These are phyloP conservation scores for Tuber calosporum DNA, from an alignment of 495 filamentous ascomycete genomes.

Conservation along the genomic window DNA sequence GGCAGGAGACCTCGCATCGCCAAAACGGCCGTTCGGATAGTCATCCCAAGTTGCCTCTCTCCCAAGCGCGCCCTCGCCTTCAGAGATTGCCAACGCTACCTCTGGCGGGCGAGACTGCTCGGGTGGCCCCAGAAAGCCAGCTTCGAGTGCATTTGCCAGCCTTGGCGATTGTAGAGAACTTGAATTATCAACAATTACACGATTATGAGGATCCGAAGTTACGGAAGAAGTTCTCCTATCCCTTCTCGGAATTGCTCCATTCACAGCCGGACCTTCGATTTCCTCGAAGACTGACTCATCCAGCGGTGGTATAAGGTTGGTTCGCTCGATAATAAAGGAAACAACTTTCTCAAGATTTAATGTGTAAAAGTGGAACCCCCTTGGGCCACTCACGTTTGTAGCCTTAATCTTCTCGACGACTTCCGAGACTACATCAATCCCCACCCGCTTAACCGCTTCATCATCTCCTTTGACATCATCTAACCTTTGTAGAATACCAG, in stretches of 20 bases:
- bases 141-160: conserved; percentile 50
- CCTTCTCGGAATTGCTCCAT: conserved; percentile 41
- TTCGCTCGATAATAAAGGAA: conserved; percentile 80
- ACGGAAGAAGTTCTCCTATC: conserved; percentile 50
- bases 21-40: conserved; percentile 95
- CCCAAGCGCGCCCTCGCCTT: conserved; percentile 82
- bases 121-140: conserved; percentile 50
- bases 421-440: conserved; percentile 64
- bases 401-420: conserved; percentile 63
- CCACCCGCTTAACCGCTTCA: conserved; percentile 74
- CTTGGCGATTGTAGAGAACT: conserved; percentile 56
- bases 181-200: conserved; percentile 66
- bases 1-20: conserved; percentile 79
- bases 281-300: conserved; percentile 49
- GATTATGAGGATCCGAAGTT: conserved; percentile 64
- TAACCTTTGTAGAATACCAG: conserved; percentile 59
- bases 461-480: conserved; percentile 82
- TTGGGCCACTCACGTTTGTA: conserved; percentile 50
- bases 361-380: conserved; percentile 96
- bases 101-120: conserved; percentile 34
- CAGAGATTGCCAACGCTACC: conserved; percentile 71
- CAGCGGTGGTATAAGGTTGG: conserved; percentile 64
- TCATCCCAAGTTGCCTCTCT: conserved; percentile 98
- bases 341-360: conserved; percentile 95
- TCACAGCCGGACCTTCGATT: conserved; percentile 44